phyloP scores from a whole-genome alignment of 2,329 filamentous ascomycete species.

The Talaromyces verruculosus region DNA sequence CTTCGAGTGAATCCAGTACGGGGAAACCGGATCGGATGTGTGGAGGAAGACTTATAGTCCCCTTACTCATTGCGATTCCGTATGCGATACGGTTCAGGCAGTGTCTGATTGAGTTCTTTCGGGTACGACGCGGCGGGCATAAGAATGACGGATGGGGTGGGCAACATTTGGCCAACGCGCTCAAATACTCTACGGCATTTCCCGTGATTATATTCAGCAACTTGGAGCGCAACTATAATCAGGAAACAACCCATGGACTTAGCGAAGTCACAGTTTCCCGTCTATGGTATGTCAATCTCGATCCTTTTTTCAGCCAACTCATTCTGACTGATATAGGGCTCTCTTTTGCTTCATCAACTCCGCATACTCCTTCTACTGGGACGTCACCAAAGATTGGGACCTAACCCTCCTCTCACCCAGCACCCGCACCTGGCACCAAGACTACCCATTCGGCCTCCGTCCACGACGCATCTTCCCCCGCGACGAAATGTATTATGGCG shows the following conservation, averaged over 20 bases:
- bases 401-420: conserved; percentile 71
- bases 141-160: conserved; percentile 67
- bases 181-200: conserved; percentile 93
- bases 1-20: conserved; percentile 68
- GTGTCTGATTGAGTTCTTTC: conserved; percentile 82
- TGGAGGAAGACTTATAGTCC: conserved; percentile 75
- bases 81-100: conserved; percentile 85
- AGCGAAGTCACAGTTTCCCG: conserved; percentile 58
- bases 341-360: conserved; percentile 77
- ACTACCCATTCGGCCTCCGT: conserved; percentile 76
- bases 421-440: conserved; percentile 42
- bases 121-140: conserved; percentile 60
- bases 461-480: conserved; percentile 70
- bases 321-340: conserved; percentile 55
- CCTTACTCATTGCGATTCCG: conserved; percentile 78
- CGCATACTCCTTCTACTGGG: conserved; percentile 97
- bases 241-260: conserved; percentile 50
- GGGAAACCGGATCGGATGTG: conserved; percentile 77
- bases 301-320: not conserved
- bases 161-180: conserved; percentile 86
- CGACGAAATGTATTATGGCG: conserved; percentile 75
- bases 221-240: conserved; percentile 65
- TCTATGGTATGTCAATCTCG: conserved; percentile 48
- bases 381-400: conserved; percentile 95
- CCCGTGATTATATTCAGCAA: conserved; percentile 83